phyloP scores from a whole-genome alignment of 2,329 filamentous ascomycete genomes.

The Diaporthe ampelina region DNA sequence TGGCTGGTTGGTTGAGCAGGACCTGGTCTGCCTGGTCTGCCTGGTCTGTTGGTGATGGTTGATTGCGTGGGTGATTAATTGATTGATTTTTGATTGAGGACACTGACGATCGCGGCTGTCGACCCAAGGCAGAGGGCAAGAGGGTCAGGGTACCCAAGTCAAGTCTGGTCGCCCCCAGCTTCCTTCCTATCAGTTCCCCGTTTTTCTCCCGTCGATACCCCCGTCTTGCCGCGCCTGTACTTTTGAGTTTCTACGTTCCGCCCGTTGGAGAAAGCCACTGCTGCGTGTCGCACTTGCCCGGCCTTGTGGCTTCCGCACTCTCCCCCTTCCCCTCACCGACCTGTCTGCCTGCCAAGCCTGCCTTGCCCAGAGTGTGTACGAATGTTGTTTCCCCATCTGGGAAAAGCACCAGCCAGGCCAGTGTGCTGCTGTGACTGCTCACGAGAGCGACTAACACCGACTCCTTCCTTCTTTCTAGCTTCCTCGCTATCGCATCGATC shows the following conservation, averaged over 20 bases:
- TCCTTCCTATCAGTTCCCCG: neutral
- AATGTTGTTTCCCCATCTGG: conserved; percentile 11
- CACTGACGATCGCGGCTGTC: neutral
- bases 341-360: neutral
- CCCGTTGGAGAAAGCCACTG: neutral
- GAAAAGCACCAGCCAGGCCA: neutral
- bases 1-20: neutral
- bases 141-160: conserved; percentile 6
- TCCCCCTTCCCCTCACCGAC: neutral
- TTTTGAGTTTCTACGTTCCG: neutral
- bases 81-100: neutral
- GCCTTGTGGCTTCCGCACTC: neutral
- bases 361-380: neutral
- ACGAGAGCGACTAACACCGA: neutral
- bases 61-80: conserved; percentile 2
- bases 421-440: no score
- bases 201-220: conserved; percentile 8
- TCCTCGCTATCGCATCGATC: neutral
- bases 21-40: neutral
- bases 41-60: neutral
- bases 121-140: neutral
- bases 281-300: neutral
- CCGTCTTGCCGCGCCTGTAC: conserved; percentile 8
- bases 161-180: no score
- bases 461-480: neutral